Evolutionary conservation across 306 rosid genomes (phyloP).

Genomic region (Malus sieversii): DNA sequence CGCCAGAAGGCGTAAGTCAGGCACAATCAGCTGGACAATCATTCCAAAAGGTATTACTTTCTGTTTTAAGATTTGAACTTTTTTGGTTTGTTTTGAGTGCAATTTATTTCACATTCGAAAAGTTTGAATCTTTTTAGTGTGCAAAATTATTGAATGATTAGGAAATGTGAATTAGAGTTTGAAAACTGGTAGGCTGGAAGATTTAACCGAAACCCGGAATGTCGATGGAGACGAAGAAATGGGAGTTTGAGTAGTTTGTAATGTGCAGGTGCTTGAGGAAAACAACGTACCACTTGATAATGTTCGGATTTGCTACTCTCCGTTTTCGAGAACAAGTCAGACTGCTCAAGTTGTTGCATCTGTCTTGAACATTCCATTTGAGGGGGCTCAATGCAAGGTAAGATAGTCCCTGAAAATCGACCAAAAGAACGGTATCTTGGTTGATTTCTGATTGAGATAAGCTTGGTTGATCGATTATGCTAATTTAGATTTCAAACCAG

Average conservation of each 20-base stretch:
- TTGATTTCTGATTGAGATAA: background rate
- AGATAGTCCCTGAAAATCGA: background rate
- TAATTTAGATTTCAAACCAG: background rate
- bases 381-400: slow-evolving; percentile 70
- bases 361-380: slow-evolving; percentile 47
- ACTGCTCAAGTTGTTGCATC: slow-evolving; percentile 61
- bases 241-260: background rate
- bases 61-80: background rate
- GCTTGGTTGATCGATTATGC: background rate
- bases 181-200: background rate
- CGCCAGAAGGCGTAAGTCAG: slow-evolving; percentile 59
- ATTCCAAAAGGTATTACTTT: slow-evolving; percentile 41
- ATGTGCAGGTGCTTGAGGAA: slow-evolving; percentile 49
- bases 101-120: background rate
- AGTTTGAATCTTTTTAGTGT: background rate
- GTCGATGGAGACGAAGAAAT: background rate
- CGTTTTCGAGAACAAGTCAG: slow-evolving; percentile 75
- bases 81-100: background rate
- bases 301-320: slow-evolving; percentile 74
- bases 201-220: background rate
- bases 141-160: background rate
- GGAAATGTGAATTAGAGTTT: background rate
- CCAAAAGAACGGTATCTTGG: background rate
- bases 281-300: slow-evolving; percentile 35
- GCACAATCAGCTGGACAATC: slow-evolving; percentile 55